Evolutionary conservation across 371 early-diverging fungal genomes (phyloP).

Genomic region (Actinomortierella ambigua): DNA sequence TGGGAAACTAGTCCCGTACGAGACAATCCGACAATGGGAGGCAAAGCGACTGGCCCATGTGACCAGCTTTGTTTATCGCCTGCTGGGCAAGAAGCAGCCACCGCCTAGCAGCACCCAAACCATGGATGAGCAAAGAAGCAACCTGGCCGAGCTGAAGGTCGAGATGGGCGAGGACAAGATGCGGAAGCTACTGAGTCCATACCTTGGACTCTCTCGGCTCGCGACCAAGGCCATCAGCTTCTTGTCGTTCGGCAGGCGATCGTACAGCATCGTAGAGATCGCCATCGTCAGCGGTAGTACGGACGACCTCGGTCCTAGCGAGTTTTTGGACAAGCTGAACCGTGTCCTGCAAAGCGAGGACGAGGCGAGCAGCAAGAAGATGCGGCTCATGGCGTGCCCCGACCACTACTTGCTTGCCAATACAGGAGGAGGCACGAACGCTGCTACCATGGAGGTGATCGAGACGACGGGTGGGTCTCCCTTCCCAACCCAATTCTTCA

Average conservation of each 20-base stretch:
- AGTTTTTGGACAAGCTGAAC: slow-evolving; percentile 2
- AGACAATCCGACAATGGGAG: slow-evolving; percentile 12
- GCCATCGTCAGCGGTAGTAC: neutral
- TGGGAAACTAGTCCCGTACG: slow-evolving; percentile 9
- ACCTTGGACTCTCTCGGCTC: slow-evolving; percentile 4
- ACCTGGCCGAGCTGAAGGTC: slow-evolving; percentile 11
- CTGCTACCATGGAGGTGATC: too few relatives aligned
- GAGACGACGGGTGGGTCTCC: slow-evolving; percentile 9
- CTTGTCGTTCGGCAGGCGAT: slow-evolving; percentile 4
- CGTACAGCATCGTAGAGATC: slow-evolving; percentile 2
- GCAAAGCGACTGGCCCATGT: slow-evolving; percentile 9
- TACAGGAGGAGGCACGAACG: neutral
- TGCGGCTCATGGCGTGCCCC: slow-evolving; percentile 7
- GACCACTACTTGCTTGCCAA: slow-evolving; percentile 4
- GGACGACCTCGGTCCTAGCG: neutral
- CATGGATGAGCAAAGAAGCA: slow-evolving; percentile 6
- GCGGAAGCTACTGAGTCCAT: slow-evolving; percentile 5
- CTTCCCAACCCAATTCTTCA: slow-evolving; percentile 11
- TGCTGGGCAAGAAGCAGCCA: neutral
- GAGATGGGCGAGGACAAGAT: slow-evolving; percentile 10
- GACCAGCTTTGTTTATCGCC: slow-evolving; percentile 9
- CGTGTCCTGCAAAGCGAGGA: neutral
- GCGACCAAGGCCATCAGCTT: neutral
- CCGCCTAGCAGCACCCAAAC: neutral
- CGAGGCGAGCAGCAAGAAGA: neutral